Evolutionary conservation across 768 basidiomycete species (phyloP).

Genomic region (Exidia glandulosa): DNA sequence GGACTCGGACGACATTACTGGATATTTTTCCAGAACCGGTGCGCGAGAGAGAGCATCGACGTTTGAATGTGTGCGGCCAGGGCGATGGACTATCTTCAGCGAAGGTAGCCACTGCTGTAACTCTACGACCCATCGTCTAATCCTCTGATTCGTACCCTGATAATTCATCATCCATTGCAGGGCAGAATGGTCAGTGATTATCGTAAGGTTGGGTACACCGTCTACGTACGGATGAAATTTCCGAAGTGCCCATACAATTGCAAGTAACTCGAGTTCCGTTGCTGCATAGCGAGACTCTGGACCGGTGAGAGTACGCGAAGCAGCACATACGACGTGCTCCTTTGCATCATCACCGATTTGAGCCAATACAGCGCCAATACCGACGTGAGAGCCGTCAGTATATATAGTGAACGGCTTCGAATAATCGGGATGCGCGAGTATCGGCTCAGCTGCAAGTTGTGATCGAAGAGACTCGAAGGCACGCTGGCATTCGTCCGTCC

Average conservation of each 20-base stretch:
- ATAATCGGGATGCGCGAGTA: neutral
- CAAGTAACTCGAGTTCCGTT: neutral
- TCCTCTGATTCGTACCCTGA: neutral
- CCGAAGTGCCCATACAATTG: neutral
- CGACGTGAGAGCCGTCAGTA: neutral
- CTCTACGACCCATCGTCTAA: neutral
- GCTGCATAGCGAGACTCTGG: neutral
- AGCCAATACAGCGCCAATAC: neutral
- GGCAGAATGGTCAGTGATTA: neutral
- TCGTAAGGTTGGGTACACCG: neutral
- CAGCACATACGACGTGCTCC: neutral
- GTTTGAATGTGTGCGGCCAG: neutral
- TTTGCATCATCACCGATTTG: neutral
- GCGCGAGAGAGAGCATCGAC: neutral
- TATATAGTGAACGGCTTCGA: neutral
- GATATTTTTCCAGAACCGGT: neutral
- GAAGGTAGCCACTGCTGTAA: neutral
- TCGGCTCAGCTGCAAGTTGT: neutral
- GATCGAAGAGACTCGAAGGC: neutral
- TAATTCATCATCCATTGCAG: neutral
- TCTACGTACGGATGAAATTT: neutral
- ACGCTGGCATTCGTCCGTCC: neutral
- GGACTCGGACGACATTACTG: neutral
- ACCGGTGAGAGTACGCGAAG: neutral
- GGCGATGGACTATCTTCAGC: neutral